Evolutionary conservation across 2,329 filamentous ascomycete genomes (phyloP), one percentile per base, ranked within the genome.

Genomic region (Orbilia quercus): DNA sequence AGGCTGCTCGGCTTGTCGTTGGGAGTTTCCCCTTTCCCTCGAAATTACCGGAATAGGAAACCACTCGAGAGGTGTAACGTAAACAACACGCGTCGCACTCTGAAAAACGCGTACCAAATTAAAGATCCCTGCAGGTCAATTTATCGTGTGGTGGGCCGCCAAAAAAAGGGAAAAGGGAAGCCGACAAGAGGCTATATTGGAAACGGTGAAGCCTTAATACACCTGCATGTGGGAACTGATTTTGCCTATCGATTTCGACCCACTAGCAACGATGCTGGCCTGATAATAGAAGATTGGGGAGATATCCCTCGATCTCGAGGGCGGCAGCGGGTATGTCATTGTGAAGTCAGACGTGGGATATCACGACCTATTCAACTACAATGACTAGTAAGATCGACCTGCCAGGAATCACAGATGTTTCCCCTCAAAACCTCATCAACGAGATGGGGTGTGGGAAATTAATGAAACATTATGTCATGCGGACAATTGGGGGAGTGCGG

Each of bases 401-500:
- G 36, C 11, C 9, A 16, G 42, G 44, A 60, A 45, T 34, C n/a
- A 36, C 7, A n/a, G 31, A 16, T 18, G 22, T 28, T 53, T 51
- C 45, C 28, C 28, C 28, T 18, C 45, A 51, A 45, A 44, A 28
- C 42, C 3, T 23, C n/a, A 36, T 7, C 4, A 7, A 25, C 7
- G 20, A 25, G 40, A 16, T 7, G 51, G 40, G 40, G 9, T 36
- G 54, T 73, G 60, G 53, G 59, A 54, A 42, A 60, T n/a, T n/a
- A 54, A 73, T 73, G 69, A 73, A 73, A 73, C 60, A 66, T 66
- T 66, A 73, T 73, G 69, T 73, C 69, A 73, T 66, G 69, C 55
- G 69, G 42, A 25, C 51, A 60, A 55, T 36, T 51, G 65, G 40
- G 23, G 55, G 16, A 71, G 58, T 59, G 58, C 58, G 47, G 66